A percentile compares a stretch with the other conserved stretches of the same genome.
phyloP scores from a whole-genome alignment of 2,329 filamentous ascomycete genomes.

The Parafenestella ontariensis region DNA sequence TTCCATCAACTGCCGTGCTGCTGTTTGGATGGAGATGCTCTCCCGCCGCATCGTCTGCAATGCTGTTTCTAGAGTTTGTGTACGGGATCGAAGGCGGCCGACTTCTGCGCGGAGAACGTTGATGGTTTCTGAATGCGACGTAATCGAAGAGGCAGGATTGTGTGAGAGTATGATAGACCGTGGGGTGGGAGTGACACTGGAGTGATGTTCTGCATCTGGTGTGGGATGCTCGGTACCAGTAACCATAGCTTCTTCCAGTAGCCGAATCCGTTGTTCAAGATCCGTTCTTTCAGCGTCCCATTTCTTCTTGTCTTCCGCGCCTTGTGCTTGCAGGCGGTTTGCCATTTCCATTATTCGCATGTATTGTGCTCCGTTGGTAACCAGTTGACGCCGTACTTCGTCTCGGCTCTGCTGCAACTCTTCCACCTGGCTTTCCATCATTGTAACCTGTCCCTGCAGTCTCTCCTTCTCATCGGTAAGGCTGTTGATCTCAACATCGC shows the following conservation, averaged over 20 bases:
- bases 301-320: conserved; percentile 52
- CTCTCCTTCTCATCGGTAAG: conserved; percentile 60
- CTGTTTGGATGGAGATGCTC: conserved; percentile 36
- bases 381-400: conserved; percentile 51
- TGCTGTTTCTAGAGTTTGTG: conserved; percentile 34
- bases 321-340: conserved; percentile 53
- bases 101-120: conserved; percentile 43
- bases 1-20: conserved; percentile 33
- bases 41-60: conserved; percentile 37
- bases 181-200: not conserved
- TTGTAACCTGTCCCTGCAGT: conserved; percentile 55
- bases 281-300: conserved; percentile 51
- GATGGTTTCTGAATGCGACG: conserved; percentile 34
- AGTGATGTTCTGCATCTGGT: conserved; percentile 1
- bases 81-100: conserved; percentile 36
- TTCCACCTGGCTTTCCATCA: conserved; percentile 58
- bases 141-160: not conserved
- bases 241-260: conserved; percentile 47
- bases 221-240: conserved; percentile 16
- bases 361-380: conserved; percentile 58
- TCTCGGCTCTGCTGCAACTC: conserved; percentile 58
- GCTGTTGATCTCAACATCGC: conserved; percentile 54
- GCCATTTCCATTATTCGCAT: conserved; percentile 60
- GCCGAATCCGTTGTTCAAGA: conserved; percentile 45
- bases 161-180: conserved; percentile 8